Conservation (phyloP, 176 grass and related monocot species). For the Paspalum notatum region DNA sequence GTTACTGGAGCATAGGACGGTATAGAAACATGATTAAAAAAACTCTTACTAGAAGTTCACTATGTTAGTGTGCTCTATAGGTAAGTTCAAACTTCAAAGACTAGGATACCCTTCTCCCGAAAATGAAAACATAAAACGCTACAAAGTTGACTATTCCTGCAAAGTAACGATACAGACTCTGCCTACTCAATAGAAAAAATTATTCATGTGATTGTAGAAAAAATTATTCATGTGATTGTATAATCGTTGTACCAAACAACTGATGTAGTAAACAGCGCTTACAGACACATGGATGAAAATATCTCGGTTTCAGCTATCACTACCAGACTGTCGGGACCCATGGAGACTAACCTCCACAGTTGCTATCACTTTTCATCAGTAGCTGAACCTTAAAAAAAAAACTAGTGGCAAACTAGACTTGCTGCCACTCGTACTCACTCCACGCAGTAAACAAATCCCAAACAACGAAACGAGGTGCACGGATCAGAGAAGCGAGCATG, state of each 20-base stretch:
- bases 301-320: slow-evolving; percentile 9
- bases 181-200: background rate
- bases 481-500: background rate
- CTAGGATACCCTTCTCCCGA: background rate
- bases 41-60: background rate
- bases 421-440: background rate
- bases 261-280: background rate
- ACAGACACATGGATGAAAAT: slow-evolving; percentile 15
- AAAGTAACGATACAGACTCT: background rate
- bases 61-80: background rate
- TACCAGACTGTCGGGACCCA: background rate
- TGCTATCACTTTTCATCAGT: background rate
- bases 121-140: background rate
- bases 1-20: background rate
- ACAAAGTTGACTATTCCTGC: background rate
- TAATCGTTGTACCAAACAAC: background rate
- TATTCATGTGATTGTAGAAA: background rate
- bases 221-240: background rate
- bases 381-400: background rate
- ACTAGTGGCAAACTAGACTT: background rate
- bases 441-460: background rate
- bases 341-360: background rate
- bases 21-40: background rate
- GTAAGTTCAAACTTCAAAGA: slow-evolving; percentile 6
- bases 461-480: background rate